These are phyloP conservation scores for Rhynchosporium graminicola DNA, from an alignment of 2,329 filamentous ascomycete species.

Conservation along the genomic window DNA sequence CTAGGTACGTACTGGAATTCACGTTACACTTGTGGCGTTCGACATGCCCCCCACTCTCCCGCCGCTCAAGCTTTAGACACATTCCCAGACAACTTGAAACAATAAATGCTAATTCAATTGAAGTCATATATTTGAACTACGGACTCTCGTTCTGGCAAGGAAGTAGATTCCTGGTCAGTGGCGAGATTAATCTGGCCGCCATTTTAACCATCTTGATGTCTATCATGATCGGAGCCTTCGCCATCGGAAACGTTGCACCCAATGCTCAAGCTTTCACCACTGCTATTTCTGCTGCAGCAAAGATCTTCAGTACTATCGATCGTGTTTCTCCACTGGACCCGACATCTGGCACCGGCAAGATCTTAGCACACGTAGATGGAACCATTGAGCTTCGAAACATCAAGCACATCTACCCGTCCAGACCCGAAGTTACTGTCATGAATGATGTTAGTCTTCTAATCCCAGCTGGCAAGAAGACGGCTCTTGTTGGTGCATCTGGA, in stretches of 20 bases:
- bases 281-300: constrained; percentile 78
- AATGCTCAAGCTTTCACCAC: constrained; percentile 85
- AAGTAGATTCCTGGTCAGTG: constrained; percentile 69
- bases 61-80: no score
- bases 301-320: constrained; percentile 95
- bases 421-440: constrained; percentile 89
- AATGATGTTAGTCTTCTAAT: constrained; percentile 76
- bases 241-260: constrained; percentile 82
- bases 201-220: constrained; percentile 86
- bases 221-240: constrained; percentile 91
- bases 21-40: no score
- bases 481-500: constrained; percentile 89
- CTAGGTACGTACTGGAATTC: no score
- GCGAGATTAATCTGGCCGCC: constrained; percentile 64
- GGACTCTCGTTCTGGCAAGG: constrained; percentile 89
- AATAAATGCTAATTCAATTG: no score
- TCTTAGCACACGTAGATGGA: constrained; percentile 71
- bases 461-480: constrained; percentile 88
- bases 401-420: constrained; percentile 92
- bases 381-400: constrained; percentile 78
- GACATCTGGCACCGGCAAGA: constrained; percentile 68
- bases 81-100: no score
- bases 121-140: constrained; percentile 70
- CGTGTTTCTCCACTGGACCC: constrained; percentile 83
- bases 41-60: no score